Evolutionary conservation across 345 rosid species (phyloP).

Genomic region (Gossypium rotundifolium): DNA sequence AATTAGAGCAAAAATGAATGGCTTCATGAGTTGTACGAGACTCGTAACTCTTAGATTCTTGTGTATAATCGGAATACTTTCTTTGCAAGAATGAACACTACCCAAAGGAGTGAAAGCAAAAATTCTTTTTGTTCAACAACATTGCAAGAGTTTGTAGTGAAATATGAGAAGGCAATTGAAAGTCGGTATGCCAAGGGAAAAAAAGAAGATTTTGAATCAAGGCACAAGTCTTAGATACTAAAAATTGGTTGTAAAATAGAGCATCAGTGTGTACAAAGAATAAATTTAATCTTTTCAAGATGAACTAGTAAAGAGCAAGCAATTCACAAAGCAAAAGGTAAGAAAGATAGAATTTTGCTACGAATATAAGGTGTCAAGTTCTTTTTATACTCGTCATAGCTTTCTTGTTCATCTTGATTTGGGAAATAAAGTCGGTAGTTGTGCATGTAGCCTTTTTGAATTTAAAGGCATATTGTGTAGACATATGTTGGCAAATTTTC

Average conservation of each 20-base stretch:
- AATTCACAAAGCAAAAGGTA: neutral
- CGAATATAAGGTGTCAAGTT: neutral
- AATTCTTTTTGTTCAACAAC: neutral
- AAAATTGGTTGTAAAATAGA: neutral
- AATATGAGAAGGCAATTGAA: neutral
- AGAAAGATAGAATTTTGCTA: neutral
- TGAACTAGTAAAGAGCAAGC: conserved; percentile 2
- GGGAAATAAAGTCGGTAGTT: neutral
- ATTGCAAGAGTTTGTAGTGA: too few relatives aligned
- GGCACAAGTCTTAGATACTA: neutral
- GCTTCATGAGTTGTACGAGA: neutral
- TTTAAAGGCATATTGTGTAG: neutral
- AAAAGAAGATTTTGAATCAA: neutral
- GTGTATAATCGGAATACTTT: neutral
- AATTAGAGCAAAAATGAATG: neutral
- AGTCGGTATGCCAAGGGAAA: neutral
- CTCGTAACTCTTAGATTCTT: neutral
- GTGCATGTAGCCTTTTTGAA: neutral
- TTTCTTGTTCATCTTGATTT: neutral
- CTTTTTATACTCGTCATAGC: neutral
- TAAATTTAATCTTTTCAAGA: neutral
- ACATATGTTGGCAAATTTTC: neutral
- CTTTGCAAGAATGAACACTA: neutral
- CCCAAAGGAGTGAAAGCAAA: neutral
- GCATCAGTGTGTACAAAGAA: neutral